Conservation (phyloP, 2,329 filamentous ascomycete species). For the Penicillium sp. region DNA sequence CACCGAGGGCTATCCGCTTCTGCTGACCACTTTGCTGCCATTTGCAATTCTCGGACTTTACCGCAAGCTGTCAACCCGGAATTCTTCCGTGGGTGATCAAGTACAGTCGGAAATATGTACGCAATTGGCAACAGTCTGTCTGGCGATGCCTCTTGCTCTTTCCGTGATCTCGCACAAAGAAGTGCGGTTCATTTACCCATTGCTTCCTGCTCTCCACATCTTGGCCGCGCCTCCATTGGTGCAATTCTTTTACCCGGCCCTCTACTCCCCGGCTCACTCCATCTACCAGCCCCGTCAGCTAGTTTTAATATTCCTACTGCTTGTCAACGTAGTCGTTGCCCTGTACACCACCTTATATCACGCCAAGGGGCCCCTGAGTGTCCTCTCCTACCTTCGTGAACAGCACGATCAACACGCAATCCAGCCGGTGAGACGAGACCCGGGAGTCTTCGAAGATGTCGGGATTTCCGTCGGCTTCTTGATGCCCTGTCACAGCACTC, state of each 20-base stretch:
- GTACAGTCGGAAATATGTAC: conserved; percentile 47
- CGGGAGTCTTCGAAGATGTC: conserved; percentile 18
- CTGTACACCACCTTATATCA: conserved; percentile 75
- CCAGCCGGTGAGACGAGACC: conserved; percentile 30
- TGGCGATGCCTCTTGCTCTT: conserved; percentile 63
- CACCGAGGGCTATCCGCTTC: conserved; percentile 82
- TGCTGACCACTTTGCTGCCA: conserved; percentile 80
- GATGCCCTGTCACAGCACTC: conserved; percentile 94
- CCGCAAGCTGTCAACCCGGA: conserved; percentile 46
- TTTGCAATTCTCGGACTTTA: conserved; percentile 70
- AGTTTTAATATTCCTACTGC: conserved; percentile 61
- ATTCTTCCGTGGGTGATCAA: conserved; percentile 32
- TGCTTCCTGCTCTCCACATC: conserved; percentile 83
- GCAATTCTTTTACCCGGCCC: conserved; percentile 61
- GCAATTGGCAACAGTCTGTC: conserved; percentile 60
- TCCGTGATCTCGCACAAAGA: conserved; percentile 92
- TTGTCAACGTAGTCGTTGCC: conserved; percentile 70
- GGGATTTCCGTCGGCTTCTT: conserved; percentile 71
- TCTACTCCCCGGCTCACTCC: conserved; percentile 34
- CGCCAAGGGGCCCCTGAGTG: conserved; percentile 75
- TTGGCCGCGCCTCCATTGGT: conserved; percentile 70
- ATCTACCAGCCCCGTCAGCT: conserved; percentile 49
- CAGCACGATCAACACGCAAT: conserved; percentile 65
- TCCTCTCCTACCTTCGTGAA: conserved; percentile 73
- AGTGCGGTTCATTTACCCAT: conserved; percentile 92